Percentiles rank a stretch among this genome's conserved stretches.
phyloP scores from a whole-genome alignment of 805 yeast genomes.

The Lachancea lanzarotensis region DNA sequence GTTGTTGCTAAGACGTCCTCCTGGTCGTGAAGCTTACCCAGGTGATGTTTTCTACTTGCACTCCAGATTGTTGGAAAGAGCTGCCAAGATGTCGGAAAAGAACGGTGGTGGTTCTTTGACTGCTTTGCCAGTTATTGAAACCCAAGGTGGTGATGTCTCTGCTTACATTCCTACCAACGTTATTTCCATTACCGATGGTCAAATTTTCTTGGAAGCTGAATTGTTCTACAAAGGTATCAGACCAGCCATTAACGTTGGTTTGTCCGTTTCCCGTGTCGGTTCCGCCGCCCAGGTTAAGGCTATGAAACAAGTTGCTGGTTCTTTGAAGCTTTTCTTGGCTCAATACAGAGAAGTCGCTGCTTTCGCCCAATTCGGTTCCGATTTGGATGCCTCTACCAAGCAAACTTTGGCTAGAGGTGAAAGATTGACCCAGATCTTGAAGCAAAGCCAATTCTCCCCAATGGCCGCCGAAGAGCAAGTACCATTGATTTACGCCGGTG shows the following conservation, averaged over 20 bases:
- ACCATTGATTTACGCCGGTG: constrained; percentile 98
- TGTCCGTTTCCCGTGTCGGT: constrained; percentile 99
- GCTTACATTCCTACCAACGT: constrained; percentile 97
- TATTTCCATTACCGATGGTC: constrained; percentile 96
- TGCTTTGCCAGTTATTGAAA: constrained; percentile 93
- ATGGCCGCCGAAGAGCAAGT: constrained; percentile 98
- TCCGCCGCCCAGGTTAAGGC: constrained; percentile 99
- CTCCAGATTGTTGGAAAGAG: constrained; percentile 93
- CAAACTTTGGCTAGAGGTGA: constrained; percentile 99
- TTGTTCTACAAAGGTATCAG: constrained; percentile 99
- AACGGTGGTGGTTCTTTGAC: constrained; percentile 92
- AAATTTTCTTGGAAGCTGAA: constrained; percentile 98
- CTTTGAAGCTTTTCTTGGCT: constrained; percentile 99
- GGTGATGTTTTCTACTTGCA: constrained; percentile 96
- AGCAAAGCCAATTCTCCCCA: constrained; percentile 96
- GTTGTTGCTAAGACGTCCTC: constrained; percentile 92
- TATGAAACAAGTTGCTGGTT: constrained; percentile 97
- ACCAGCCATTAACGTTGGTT: constrained; percentile 99
- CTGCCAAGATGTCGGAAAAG: constrained; percentile 90
- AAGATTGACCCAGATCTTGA: constrained; percentile 97
- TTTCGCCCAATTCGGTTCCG: constrained; percentile 99
- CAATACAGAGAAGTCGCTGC: constrained; percentile 99
- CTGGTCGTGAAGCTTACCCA: constrained; percentile 95
- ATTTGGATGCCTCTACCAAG: constrained; percentile 98
- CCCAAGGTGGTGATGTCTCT: constrained; percentile 99